A percentile compares a stretch with the other conserved stretches of the same genome.
Conservation (phyloP, 257 asterid species). For the Nicotiana paniculata region DNA sequence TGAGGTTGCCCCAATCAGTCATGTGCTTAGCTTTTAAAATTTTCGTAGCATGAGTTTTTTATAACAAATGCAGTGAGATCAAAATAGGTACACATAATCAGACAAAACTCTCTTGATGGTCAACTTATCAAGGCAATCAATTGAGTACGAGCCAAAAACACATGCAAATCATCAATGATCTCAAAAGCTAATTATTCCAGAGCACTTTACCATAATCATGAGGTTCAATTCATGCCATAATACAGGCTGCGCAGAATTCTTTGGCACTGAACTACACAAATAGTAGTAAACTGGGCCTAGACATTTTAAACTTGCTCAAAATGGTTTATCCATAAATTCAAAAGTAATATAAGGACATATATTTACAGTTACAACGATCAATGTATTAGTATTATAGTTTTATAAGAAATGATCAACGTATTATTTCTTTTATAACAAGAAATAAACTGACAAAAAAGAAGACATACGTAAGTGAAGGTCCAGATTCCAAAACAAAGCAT, state of each 20-base stretch:
- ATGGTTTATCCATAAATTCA: background rate
- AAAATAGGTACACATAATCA: background rate
- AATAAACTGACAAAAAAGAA: background rate
- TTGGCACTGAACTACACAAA: background rate
- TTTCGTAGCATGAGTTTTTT: background rate
- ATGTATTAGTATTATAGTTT: background rate
- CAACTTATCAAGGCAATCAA: background rate
- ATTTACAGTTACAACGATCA: background rate
- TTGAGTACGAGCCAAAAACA: background rate
- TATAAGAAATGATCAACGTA: background rate
- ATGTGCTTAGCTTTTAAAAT: background rate
- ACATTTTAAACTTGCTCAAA: background rate
- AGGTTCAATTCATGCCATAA: background rate
- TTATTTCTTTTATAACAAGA: background rate
- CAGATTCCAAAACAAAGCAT: background rate
- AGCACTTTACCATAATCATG: background rate
- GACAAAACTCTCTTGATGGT: background rate
- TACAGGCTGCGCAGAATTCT: background rate
- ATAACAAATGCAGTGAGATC: background rate
- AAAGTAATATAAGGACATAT: background rate
- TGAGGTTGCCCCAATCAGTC: background rate
- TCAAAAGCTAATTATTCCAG: background rate
- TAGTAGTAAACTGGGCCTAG: background rate
- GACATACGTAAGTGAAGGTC: background rate
- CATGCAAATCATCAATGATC: background rate